Evolutionary conservation across 257 asterid genomes (phyloP).

Genomic region (Jacaranda copaia): DNA sequence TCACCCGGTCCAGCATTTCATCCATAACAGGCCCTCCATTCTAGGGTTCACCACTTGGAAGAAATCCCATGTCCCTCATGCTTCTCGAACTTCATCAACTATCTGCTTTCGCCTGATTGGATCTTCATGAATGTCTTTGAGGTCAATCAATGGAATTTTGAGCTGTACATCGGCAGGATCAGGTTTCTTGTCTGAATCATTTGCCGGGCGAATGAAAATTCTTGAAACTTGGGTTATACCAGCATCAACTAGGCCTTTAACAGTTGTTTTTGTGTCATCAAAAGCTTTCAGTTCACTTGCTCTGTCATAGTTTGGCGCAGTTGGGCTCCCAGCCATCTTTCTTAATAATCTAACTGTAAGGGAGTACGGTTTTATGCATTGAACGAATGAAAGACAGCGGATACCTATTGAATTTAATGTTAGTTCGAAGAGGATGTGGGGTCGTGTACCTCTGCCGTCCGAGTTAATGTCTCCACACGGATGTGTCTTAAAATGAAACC

Average conservation of each 20-base stretch:
- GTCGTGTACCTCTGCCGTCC: too few species aligned
- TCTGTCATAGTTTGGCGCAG: constrained; percentile 11
- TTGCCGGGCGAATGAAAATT: constrained; percentile 38
- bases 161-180: neutral
- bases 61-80: constrained; percentile 55
- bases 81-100: constrained; percentile 42
- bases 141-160: constrained; percentile 47
- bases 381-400: neutral
- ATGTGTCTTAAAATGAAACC: too few species aligned
- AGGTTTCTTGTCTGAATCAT: neutral
- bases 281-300: constrained; percentile 40
- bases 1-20: constrained; percentile 32
- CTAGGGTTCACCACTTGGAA: constrained; percentile 60
- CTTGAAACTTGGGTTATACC: constrained; percentile 41
- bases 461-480: too few species aligned
- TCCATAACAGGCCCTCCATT: constrained; percentile 36
- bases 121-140: constrained; percentile 31
- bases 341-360: neutral
- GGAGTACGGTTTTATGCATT: too few species aligned
- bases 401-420: too few species aligned
- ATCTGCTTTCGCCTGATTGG: constrained; percentile 34
- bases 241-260: constrained; percentile 47
- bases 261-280: constrained; percentile 47
- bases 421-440: too few species aligned
- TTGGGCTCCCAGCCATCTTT: constrained; percentile 26